Evolutionary conservation across 2,329 filamentous ascomycete species (phyloP).

Genomic region (Ascochyta clinopodiicola): DNA sequence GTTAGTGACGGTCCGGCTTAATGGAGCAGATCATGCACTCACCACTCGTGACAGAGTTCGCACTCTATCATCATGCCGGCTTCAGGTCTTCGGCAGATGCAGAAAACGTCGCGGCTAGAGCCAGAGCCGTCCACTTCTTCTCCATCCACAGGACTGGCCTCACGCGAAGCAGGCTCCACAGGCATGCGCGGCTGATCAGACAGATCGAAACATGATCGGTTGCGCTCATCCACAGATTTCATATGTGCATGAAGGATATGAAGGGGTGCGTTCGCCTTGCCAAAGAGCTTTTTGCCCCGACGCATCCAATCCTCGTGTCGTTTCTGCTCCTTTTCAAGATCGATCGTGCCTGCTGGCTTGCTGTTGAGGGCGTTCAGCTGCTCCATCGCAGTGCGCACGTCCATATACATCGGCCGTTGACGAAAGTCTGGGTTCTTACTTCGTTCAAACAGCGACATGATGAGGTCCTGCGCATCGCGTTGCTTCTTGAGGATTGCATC

Average conservation of each 20-base stretch:
- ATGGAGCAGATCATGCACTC: slow-evolving; percentile 45
- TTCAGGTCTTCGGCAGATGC: slow-evolving; percentile 91
- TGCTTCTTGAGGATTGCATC: slow-evolving; percentile 96
- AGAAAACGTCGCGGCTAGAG: slow-evolving; percentile 82
- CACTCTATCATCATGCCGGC: slow-evolving; percentile 99
- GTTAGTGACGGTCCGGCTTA: slow-evolving; percentile 29
- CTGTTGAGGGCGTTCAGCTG: slow-evolving; percentile 88
- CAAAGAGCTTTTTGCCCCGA: slow-evolving; percentile 95
- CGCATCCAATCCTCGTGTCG: slow-evolving; percentile 99
- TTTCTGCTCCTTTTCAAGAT: slow-evolving; percentile 92
- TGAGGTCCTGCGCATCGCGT: slow-evolving; percentile 88
- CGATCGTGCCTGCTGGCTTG: slow-evolving; percentile 87
- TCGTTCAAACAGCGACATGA: slow-evolving; percentile 79
- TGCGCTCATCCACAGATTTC: slow-evolving; percentile 89
- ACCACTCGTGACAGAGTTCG: slow-evolving; percentile 97
- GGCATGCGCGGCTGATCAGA: slow-evolving; percentile 87
- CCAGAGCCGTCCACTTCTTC: slow-evolving; percentile 54
- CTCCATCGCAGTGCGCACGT: slow-evolving; percentile 90
- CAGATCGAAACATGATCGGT: slow-evolving; percentile 89
- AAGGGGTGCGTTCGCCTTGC: slow-evolving; percentile 94
- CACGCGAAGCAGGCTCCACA: slow-evolving; percentile 88
- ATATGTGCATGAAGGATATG: slow-evolving; percentile 96
- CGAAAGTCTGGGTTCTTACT: slow-evolving; percentile 77
- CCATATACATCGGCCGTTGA: slow-evolving; percentile 83
- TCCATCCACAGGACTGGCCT: slow-evolving; percentile 68